These are phyloP conservation scores for Thalassiosira profunda DNA, from an alignment of 108 stramenopile genomes.

Conservation along the genomic window DNA sequence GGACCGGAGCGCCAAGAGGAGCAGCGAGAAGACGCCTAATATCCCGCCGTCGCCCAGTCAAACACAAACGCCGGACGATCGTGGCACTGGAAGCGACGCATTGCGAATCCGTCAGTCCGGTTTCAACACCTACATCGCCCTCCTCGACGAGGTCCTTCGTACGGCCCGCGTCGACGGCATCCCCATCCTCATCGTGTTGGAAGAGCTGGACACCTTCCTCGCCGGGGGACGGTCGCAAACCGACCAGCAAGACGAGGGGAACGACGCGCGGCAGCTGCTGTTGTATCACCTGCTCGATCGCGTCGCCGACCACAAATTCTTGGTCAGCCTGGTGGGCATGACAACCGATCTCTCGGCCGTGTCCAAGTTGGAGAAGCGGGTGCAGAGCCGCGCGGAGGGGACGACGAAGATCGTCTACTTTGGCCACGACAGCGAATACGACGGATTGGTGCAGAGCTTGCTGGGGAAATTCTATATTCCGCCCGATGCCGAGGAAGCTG, in stretches of 20 bases:
- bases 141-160: constrained; percentile 71
- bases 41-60: neutral
- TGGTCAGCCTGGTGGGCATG: constrained; percentile 71
- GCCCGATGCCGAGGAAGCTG: constrained; percentile 7
- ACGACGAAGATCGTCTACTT: constrained; percentile 71
- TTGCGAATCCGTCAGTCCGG: constrained; percentile 57
- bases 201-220: constrained; percentile 80
- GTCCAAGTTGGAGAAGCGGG: constrained; percentile 78
- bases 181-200: constrained; percentile 81
- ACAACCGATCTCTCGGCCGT: constrained; percentile 57
- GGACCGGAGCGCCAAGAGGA: constrained; percentile 11
- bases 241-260: constrained; percentile 11
- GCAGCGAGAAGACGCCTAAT: neutral
- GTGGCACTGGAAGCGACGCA: too few relatives aligned
- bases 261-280: constrained; percentile 68
- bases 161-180: constrained; percentile 72
- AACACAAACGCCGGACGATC: constrained; percentile 5
- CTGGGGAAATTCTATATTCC: constrained; percentile 53
- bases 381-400: constrained; percentile 82
- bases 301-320: constrained; percentile 70
- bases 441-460: constrained; percentile 50
- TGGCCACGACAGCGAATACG: constrained; percentile 38
- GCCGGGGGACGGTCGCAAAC: constrained; percentile 4
- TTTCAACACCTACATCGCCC: constrained; percentile 74
- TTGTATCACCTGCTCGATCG: constrained; percentile 90